phyloP scores from a whole-genome alignment of 176 grass and related monocot species.

The Triticum timopheevii region DNA sequence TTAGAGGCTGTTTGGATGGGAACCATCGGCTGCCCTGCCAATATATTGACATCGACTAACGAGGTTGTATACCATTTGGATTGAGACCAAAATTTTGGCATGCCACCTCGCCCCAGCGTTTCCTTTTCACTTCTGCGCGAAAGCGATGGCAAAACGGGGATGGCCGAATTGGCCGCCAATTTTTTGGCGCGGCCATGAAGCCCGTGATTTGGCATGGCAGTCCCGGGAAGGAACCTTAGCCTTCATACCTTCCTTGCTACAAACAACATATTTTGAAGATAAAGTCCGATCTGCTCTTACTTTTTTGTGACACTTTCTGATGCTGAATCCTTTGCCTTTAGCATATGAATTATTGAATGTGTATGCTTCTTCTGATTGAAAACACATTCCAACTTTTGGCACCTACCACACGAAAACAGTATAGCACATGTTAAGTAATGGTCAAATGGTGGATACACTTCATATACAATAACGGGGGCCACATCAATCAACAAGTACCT shows the following conservation, averaged over 20 bases:
- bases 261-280: neutral
- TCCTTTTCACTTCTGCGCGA: no score
- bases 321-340: neutral
- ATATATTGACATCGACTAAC: no score
- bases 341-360: neutral
- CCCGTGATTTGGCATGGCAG: no score
- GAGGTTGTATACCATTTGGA: no score
- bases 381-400: neutral
- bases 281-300: neutral
- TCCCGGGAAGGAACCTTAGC: neutral
- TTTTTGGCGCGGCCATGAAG: no score
- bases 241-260: neutral
- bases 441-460: neutral
- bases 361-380: neutral
- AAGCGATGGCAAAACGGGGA: no score
- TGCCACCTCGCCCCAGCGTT: no score
- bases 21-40: no score
- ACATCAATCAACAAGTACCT: neutral
- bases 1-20: no score
- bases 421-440: neutral
- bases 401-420: neutral
- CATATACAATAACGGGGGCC: neutral
- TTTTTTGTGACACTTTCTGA: neutral
- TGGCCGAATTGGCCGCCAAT: no score
- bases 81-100: no score